phyloP scores from a whole-genome alignment of 371 early-diverging fungal species.

The Lichtheimia corymbifera region DNA sequence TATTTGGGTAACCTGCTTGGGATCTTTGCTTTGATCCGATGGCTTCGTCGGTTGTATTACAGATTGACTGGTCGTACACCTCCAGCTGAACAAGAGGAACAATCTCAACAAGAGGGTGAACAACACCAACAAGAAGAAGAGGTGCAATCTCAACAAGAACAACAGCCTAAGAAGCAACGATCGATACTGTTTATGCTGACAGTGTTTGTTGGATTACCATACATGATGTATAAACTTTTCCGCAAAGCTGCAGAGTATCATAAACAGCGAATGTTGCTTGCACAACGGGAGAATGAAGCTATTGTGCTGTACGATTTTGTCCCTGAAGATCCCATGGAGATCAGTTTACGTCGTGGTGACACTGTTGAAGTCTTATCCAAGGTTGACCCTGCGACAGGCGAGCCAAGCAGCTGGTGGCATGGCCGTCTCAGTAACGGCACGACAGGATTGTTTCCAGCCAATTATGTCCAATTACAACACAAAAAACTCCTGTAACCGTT shows the following conservation, averaged over 20 bases:
- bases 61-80: conserved; percentile 13
- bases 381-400: conserved; percentile 70
- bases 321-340: conserved; percentile 74
- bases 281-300: conserved; percentile 70
- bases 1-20: conserved; percentile 84
- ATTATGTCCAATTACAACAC: conserved; percentile 61
- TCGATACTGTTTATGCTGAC: conserved; percentile 80
- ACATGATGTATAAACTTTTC: conserved; percentile 83
- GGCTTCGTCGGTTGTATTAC: conserved; percentile 58
- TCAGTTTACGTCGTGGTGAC: conserved; percentile 83
- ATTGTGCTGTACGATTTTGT: conserved; percentile 85
- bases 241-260: conserved; percentile 33
- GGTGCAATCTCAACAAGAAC: conserved; percentile 50
- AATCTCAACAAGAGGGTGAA: conserved; percentile 61
- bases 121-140: conserved; percentile 62
- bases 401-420: conserved; percentile 89
- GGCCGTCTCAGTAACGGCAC: conserved; percentile 81
- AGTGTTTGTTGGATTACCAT: conserved; percentile 88
- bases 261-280: conserved; percentile 49
- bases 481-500: too few species aligned
- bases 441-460: conserved; percentile 90
- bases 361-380: conserved; percentile 82
- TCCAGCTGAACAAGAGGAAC: conserved; percentile 60
- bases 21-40: conserved; percentile 70
- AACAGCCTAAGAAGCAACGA: conserved; percentile 32